Evolutionary conservation across 352 stramenopile species (phyloP), one percentile per base, ranked within the genome.

Genomic region (Phytopythium delawarense): DNA sequence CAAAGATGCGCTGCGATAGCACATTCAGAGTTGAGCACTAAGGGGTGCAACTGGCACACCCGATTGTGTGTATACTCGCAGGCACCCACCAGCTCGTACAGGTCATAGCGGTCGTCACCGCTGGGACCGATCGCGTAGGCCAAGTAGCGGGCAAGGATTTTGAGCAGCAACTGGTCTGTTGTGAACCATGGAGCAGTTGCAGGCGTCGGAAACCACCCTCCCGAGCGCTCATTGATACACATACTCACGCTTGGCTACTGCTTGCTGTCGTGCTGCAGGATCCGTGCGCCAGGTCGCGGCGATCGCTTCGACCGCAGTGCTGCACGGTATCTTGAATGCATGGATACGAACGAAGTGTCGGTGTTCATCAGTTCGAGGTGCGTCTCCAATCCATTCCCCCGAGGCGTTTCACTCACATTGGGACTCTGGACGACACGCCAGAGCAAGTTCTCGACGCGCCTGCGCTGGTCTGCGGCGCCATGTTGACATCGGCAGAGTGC

Each of bases 371-470:
- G 35, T 7, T 15, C 9, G 12, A 11, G 9, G 9, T 40, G 2
- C 12, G 35, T 16, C 35, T 2, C 9, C 12, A 7, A 40, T 40
- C 35, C 35, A 40, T 15, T 13, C 7, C 7, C 3, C 7, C 16
- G 39, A 13, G 39, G 6, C 42, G 16, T 5, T 25, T 25, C 45
- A 9, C 45, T 51, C n/a, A 54, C 48, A 2, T 7, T 7, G 13
- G 48, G 7, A 4, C 15, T 23, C 23, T 15, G 48, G 7, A 23
- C 28, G 8, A 16, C 48, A 7, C 12, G 25, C 34, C 39, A 49
- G 11, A 59, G n/a, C 53, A 59, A 15, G 34, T 32, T 59, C 25
- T 59, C 53, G 4, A 59, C 7, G 35, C 53, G 53, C 39, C 20
- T 37, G 35, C 53, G 25, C 35, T 59, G 53, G n/a, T 59, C 53